Conservation (phyloP, 768 basidiomycete genomes). For the Lentinula edodes region DNA sequence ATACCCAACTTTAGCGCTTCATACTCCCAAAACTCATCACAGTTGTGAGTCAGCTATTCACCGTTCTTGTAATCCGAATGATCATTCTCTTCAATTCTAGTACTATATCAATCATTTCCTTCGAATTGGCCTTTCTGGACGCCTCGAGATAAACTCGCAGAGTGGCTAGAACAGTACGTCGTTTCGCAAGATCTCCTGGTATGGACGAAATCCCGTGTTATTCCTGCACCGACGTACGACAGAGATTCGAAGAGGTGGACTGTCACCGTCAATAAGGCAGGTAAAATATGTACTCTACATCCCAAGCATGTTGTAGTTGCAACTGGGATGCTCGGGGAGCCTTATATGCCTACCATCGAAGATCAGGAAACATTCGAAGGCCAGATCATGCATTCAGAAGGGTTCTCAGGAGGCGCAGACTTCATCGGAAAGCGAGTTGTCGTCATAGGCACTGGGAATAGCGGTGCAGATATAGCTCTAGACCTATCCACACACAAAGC, state of each 20-base stretch:
- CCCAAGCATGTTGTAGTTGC: conserved; percentile 25
- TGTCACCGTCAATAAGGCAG: conserved; percentile 24
- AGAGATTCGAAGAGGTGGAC: conserved; percentile 24
- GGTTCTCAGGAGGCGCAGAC: conserved; percentile 15
- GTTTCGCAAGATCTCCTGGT: conserved; percentile 34
- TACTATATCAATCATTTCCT: conserved; percentile 3
- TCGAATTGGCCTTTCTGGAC: conserved; percentile 34
- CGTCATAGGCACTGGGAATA: conserved; percentile 1
- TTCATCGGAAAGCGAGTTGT: not conserved
- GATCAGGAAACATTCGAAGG: conserved; percentile 25
- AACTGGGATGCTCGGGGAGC: conserved; percentile 29
- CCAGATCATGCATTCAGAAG: conserved; percentile 23
- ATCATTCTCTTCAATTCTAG: conserved; percentile 6
- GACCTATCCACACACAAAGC: not conserved
- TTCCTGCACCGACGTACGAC: conserved; percentile 30
- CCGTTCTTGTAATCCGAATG: conserved; percentile 4
- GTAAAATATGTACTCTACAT: conserved; percentile 22
- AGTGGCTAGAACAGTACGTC: conserved; percentile 41
- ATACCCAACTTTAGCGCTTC: conserved; percentile 36
- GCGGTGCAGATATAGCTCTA: not conserved
- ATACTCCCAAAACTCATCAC: conserved; percentile 26
- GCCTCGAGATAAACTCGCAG: conserved; percentile 35
- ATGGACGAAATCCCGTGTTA: conserved; percentile 31
- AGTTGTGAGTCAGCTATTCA: conserved; percentile 12
- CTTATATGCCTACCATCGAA: conserved; percentile 23